Conservation (phyloP, 805 yeast species). For the Ogataea nitratoaversa region DNA sequence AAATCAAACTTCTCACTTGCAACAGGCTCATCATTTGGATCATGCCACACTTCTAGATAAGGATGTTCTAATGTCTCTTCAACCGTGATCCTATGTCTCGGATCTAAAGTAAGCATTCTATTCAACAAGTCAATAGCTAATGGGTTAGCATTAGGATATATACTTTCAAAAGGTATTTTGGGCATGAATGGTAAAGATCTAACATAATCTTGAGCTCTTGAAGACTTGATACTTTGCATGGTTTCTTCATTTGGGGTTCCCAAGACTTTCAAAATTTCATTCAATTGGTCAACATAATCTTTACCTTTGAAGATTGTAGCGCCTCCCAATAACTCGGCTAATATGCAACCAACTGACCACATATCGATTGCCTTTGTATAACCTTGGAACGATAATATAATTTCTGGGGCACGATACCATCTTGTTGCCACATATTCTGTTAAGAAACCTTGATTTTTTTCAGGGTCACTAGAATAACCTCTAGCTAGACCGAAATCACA, state of each 20-base stretch:
- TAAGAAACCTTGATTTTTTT: conserved; percentile 85
- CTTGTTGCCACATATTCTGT: conserved; percentile 98
- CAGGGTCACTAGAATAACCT: conserved; percentile 79
- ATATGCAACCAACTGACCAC: conserved; percentile 97
- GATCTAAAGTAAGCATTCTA: conserved; percentile 82
- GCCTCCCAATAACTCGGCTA: conserved; percentile 91
- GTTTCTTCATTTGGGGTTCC: conserved; percentile 90
- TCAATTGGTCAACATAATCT: conserved; percentile 93
- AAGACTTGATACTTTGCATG: conserved; percentile 67
- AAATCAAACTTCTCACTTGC: conserved; percentile 83
- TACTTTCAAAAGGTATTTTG: conserved; percentile 60
- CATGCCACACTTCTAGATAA: conserved; percentile 85
- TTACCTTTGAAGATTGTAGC: conserved; percentile 90
- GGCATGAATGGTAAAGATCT: conserved; percentile 81
- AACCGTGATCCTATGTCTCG: conserved; percentile 77
- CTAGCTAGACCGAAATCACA: conserved; percentile 97
- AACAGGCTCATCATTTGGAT: conserved; percentile 85
- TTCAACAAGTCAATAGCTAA: conserved; percentile 78
- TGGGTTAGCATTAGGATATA: conserved; percentile 86
- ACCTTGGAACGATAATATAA: conserved; percentile 90
- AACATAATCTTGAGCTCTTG: conserved; percentile 88
- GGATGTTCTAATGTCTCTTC: conserved; percentile 89
- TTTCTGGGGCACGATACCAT: conserved; percentile 99
- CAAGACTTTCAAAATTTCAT: conserved; percentile 76
- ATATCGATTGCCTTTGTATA: conserved; percentile 95